These are phyloP conservation scores for Quercus variabilis DNA, from an alignment of 306 rosid genomes.

Conservation along the genomic window DNA sequence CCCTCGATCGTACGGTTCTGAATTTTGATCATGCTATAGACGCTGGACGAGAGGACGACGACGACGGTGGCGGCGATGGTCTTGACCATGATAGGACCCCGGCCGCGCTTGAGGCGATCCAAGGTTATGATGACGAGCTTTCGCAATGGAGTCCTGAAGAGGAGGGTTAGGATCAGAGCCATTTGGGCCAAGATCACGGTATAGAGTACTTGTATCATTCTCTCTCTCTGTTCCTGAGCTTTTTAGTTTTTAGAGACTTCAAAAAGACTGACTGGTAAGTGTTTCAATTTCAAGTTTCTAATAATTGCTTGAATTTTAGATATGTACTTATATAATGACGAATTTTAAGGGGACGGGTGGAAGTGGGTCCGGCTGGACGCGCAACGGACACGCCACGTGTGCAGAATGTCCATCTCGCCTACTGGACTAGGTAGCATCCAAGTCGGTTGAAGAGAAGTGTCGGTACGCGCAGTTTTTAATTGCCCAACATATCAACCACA, in stretches of 20 bases:
- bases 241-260: too few species aligned
- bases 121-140: conserved; percentile 65
- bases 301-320: too few species aligned
- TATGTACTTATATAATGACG: too few species aligned
- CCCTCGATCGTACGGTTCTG: conserved; percentile 54
- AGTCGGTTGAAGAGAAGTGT: too few species aligned
- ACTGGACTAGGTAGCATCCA: too few species aligned
- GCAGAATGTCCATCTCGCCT: too few species aligned
- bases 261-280: neutral
- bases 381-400: too few species aligned
- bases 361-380: too few species aligned
- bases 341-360: too few species aligned
- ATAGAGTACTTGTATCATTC: conserved; percentile 81
- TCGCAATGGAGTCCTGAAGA: conserved; percentile 79
- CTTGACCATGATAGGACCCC: conserved; percentile 72
- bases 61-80: conserved; percentile 69
- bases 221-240: conserved; percentile 1
- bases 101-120: conserved; percentile 83
- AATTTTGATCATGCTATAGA: conserved; percentile 61
- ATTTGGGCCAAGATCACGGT: conserved; percentile 48
- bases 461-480: too few species aligned
- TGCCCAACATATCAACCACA: too few species aligned
- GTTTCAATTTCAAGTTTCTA: too few species aligned
- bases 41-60: conserved; percentile 51
- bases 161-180: conserved; percentile 56